Conservation (phyloP, 2,329 filamentous ascomycete species). For the Fusarium sp. region DNA sequence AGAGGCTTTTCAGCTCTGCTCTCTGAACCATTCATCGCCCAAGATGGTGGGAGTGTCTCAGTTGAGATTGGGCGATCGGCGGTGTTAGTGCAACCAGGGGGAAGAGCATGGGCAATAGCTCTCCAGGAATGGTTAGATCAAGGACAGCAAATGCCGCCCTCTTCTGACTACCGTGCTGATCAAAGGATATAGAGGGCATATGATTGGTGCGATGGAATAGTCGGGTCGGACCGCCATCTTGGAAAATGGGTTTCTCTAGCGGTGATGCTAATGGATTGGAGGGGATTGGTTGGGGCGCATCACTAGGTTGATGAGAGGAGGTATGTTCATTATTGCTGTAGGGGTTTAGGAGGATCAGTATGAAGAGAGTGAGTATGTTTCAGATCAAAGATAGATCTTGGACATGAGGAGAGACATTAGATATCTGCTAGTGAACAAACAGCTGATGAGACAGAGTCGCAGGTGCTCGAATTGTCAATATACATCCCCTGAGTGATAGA, state of each 20-base stretch:
- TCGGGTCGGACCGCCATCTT: conserved; percentile 11
- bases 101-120: neutral
- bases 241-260: neutral
- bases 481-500: neutral
- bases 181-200: neutral
- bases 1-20: conserved; percentile 30
- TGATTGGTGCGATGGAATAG: neutral
- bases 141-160: conserved; percentile 7
- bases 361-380: neutral
- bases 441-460: no score
- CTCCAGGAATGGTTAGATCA: neutral
- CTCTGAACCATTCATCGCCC: conserved; percentile 4
- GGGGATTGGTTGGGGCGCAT: no score
- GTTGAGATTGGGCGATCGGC: conserved; percentile 5
- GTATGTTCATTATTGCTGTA: neutral
- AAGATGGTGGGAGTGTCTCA: conserved; percentile 21
- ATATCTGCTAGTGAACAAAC: neutral
- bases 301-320: neutral
- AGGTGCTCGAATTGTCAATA: neutral
- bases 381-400: conserved; percentile 9
- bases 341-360: neutral
- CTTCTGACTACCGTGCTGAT: neutral
- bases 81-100: neutral
- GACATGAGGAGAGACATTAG: neutral
- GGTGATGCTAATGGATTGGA: neutral